A percentile compares a stretch with the other conserved stretches of the same genome.
Evolutionary conservation across 129 eudicot species (phyloP).

Genomic region (Helianthus tuberosus): DNA sequence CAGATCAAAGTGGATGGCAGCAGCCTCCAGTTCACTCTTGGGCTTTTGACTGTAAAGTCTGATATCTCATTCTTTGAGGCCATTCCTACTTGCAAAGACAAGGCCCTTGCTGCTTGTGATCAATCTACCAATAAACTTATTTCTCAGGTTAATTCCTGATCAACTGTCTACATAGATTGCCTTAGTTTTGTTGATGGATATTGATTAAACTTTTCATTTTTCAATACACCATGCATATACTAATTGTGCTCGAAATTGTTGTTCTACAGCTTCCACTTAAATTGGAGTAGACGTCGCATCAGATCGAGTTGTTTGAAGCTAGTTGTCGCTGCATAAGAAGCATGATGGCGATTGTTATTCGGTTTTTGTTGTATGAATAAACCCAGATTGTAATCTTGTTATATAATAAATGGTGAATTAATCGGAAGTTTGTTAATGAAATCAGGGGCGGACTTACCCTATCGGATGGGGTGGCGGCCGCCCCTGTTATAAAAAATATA

Average conservation of each 20-base stretch:
- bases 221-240: too few species aligned
- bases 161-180: too few species aligned
- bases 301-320: neutral
- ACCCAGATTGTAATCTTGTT: neutral
- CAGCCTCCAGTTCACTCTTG: constrained; percentile 58
- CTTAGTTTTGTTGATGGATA: too few species aligned
- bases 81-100: constrained; percentile 51
- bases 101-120: constrained; percentile 17
- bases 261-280: constrained; percentile 19
- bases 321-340: neutral
- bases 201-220: too few species aligned
- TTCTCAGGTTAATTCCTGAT: neutral
- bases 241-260: neutral
- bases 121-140: neutral
- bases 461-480: too few species aligned
- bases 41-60: constrained; percentile 56
- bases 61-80: constrained; percentile 54
- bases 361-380: neutral
- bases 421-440: too few species aligned
- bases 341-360: neutral
- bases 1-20: constrained; percentile 60
- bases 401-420: neutral
- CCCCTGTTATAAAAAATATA: too few species aligned
- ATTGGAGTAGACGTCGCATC: neutral
- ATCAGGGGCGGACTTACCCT: too few species aligned